These are phyloP conservation scores for Dryadomyces sulphureus DNA, from an alignment of 2,329 filamentous ascomycete genomes.

Conservation along the genomic window DNA sequence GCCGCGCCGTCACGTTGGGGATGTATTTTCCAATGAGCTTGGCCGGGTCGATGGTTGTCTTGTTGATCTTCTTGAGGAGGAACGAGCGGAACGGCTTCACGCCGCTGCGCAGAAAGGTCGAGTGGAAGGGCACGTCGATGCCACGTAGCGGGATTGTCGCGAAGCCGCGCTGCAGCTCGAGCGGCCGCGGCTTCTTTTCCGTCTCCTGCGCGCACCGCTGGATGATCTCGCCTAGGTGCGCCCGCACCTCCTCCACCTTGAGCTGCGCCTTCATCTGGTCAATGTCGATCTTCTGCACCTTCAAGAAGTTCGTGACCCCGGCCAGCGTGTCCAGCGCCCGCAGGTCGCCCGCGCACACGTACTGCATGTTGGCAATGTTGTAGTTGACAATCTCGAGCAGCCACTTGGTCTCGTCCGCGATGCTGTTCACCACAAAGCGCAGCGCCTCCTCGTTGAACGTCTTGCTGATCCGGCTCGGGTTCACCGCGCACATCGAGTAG, in stretches of 20 bases:
- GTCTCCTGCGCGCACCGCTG: conserved; percentile 76
- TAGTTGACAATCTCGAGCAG: conserved; percentile 98
- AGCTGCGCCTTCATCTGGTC: conserved; percentile 78
- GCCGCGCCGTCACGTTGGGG: conserved; percentile 91
- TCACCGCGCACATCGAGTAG: conserved; percentile 99
- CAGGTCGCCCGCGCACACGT: conserved; percentile 57
- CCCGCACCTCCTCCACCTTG: conserved; percentile 81
- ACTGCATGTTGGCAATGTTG: conserved; percentile 64
- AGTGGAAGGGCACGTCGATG: conserved; percentile 98
- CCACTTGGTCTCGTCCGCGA: conserved; percentile 88
- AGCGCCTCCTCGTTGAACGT: conserved; percentile 97
- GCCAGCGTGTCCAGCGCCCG: conserved; percentile 57
- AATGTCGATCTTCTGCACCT: conserved; percentile 94
- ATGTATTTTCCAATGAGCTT: conserved; percentile 99
- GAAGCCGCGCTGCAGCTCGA: conserved; percentile 87
- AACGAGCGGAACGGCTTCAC: conserved; percentile 99
- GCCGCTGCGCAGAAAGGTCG: conserved; percentile 90
- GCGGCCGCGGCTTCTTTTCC: conserved; percentile 70
- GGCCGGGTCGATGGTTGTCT: conserved; percentile 92
- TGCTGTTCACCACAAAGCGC: conserved; percentile 92
- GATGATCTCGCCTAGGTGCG: conserved; percentile 81
- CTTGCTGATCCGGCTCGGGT: conserved; percentile 94
- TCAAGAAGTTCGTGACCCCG: conserved; percentile 86
- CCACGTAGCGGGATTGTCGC: conserved; percentile 93
- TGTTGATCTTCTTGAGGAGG: conserved; percentile 99